Base-by-base conservation (phyloP, 768 basidiomycete genomes). In the Tulasnella sp. region DNA sequence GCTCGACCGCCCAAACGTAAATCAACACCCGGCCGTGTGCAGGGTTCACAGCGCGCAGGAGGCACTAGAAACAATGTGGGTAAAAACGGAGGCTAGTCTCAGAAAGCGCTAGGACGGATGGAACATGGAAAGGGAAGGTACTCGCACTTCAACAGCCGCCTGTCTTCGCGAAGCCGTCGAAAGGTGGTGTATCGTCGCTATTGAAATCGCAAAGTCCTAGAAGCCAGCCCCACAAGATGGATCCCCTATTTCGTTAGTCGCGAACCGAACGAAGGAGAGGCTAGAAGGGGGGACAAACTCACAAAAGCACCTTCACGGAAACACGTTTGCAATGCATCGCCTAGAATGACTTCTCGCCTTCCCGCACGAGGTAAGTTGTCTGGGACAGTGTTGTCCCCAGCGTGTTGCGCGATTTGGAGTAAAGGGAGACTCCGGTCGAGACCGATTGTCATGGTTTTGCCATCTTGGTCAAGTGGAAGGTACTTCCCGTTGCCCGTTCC, bases 401-500 rank as follows among this genome's bases (percentile, higher is more conserved):
- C 82, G n/a, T 67, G 72, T 64, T 71, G 73, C 3, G 92, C 92
- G 59, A 89, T 78, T 39, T 77, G 68, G n/a, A 96, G 72, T 39
- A 97, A 71, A 60, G 84, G 90, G 36, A 72, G 68, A 65, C 89
- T 92, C 64, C 84, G 76, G 70, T 97, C 92, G 21, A 96, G 72
- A 1, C 90, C 91, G 39, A 97, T 73, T 15, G 86, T 91, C 73
- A 82, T 77, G 48, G 83, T 68, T 25, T 74, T 74, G 11, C 73
- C 71, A 4, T 80, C 80, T 14, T 78, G 74, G 48, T 86, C 80
- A 1, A 69, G 61, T 2, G 86, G 83, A 1, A 98, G 78, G 70
- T 98, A 98, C 75, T 99, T 98, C 42, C 96, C 96, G 63, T 99
- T 99, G 1, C 96, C 96, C 23, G 90, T 90, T 4, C 96, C 96